Conservation (phyloP, 768 basidiomycete genomes). For the Trametes cubensis region DNA sequence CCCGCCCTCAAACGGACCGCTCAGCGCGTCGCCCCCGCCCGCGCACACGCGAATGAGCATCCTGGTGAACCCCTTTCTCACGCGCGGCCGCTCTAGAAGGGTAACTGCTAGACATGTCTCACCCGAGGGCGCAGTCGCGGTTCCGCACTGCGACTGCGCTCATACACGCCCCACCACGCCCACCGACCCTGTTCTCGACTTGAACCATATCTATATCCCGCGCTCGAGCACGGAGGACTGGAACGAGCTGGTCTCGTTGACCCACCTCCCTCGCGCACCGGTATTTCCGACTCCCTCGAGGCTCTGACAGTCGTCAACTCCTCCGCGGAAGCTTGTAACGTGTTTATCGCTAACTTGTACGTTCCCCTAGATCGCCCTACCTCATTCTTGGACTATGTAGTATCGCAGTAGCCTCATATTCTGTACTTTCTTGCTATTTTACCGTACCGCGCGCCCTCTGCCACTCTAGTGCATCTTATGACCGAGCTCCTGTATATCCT, state of each 20-base stretch:
- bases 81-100: not conserved
- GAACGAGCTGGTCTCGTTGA: slow-evolving; percentile 18
- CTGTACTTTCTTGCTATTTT: no score
- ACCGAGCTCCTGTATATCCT: no score
- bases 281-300: not conserved
- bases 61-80: not conserved
- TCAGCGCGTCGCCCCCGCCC: not conserved
- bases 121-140: not conserved
- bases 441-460: not conserved
- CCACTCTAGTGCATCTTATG: not conserved
- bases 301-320: no score
- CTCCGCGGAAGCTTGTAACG: no score
- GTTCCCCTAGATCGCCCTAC: not conserved
- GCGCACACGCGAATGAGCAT: not conserved
- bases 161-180: not conserved
- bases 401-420: not conserved
- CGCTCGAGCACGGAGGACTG: slow-evolving; percentile 11
- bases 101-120: not conserved
- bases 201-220: slow-evolving; percentile 5
- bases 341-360: not conserved
- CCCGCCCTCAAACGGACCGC: not conserved
- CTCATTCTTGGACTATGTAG: not conserved
- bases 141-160: not conserved
- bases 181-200: not conserved
- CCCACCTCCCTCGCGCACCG: slow-evolving; percentile 14